Conservation (phyloP, 768 basidiomycete species). For the Cubamyces sp. region DNA sequence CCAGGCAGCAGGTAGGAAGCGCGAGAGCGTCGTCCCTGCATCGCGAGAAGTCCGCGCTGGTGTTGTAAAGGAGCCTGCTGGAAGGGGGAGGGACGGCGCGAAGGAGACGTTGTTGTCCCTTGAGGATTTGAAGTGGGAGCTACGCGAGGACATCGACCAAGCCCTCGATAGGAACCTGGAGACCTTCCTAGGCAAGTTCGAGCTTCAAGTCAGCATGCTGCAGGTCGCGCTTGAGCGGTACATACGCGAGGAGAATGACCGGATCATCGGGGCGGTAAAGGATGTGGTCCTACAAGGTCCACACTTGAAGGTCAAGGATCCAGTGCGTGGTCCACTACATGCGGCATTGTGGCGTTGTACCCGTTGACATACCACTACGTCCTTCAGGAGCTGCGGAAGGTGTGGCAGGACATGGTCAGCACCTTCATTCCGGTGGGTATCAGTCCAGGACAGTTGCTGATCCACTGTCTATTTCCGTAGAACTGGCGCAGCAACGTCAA, state of each 20-base stretch:
- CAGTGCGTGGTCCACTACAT: not conserved
- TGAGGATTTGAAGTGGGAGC: conserved; percentile 8
- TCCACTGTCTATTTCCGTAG: conserved; percentile 28
- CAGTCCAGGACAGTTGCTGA: too few species aligned
- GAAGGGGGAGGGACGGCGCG: not conserved
- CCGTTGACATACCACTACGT: not conserved
- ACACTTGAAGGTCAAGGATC: conserved; percentile 5
- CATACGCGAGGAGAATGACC: not conserved
- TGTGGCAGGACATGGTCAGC: conserved; percentile 59
- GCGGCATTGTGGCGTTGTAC: not conserved
- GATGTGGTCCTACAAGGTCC: not conserved
- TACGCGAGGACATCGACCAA: conserved; percentile 4
- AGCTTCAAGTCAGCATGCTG: not conserved
- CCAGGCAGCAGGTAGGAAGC: not conserved
- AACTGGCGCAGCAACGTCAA: conserved; percentile 58
- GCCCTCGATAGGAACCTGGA: conserved; percentile 4
- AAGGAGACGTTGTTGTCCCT: not conserved
- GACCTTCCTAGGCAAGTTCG: conserved; percentile 11
- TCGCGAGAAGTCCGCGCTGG: not conserved
- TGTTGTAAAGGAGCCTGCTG: not conserved
- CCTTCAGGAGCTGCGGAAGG: conserved; percentile 46
- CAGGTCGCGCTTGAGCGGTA: not conserved
- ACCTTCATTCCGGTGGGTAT: too few species aligned
- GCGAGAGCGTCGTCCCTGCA: not conserved
- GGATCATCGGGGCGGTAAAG: not conserved